phyloP scores from a whole-genome alignment of 169 alveolate species.

The Amoebophrya sp. region DNA sequence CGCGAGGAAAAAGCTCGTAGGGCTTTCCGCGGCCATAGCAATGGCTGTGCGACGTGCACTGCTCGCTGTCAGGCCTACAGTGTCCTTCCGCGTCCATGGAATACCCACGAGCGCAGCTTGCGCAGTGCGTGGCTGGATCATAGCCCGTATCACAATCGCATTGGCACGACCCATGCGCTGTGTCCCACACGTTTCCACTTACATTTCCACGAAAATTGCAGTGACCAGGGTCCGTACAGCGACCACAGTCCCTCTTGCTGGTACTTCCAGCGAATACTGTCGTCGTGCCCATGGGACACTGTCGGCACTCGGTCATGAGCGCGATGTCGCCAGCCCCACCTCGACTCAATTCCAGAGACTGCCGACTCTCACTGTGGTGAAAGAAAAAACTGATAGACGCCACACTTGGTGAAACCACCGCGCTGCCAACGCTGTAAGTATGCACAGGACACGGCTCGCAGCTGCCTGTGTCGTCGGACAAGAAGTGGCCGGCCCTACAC shows the following conservation, averaged over 20 bases:
- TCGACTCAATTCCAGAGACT: too few relatives aligned
- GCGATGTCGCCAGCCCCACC: too few relatives aligned
- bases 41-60: not conserved
- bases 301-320: not conserved
- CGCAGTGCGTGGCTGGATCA: not conserved
- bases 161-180: not conserved
- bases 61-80: not conserved
- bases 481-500: not conserved
- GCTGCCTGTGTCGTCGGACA: not conserved
- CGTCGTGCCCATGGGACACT: not conserved
- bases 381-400: too few relatives aligned
- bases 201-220: not conserved
- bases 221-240: not conserved
- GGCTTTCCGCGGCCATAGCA: too few relatives aligned
- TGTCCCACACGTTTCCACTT: not conserved
- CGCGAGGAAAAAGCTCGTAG: too few relatives aligned
- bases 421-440: not conserved
- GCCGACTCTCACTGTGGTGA: too few relatives aligned
- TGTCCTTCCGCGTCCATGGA: not conserved
- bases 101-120: not conserved
- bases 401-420: too few relatives aligned
- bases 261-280: not conserved
- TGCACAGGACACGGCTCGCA: not conserved
- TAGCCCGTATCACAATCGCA: not conserved
- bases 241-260: not conserved